Evolutionary conservation across 345 rosid genomes (phyloP).

Genomic region (Hibiscus trionum): DNA sequence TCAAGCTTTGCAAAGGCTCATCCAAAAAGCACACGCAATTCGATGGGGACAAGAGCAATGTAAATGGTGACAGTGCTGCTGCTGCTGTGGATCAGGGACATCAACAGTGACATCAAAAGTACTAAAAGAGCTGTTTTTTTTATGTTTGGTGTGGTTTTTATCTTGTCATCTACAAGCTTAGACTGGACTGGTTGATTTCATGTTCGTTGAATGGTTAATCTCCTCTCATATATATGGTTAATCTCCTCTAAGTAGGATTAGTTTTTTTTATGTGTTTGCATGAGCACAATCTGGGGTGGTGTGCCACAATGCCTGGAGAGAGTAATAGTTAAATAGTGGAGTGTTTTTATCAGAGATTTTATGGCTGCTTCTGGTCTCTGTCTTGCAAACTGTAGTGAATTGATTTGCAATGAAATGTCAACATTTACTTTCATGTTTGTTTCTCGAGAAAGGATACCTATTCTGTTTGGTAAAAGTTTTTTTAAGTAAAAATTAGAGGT

Average conservation of each 20-base stretch:
- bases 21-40: slow-evolving; percentile 1
- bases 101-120: slow-evolving; percentile 27
- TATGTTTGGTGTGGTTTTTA: background rate
- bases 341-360: background rate
- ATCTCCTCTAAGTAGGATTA: background rate
- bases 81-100: background rate
- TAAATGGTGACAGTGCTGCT: background rate
- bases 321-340: background rate
- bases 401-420: background rate
- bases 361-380: background rate
- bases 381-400: background rate
- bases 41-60: background rate
- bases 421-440: background rate
- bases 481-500: no score
- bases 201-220: background rate
- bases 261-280: background rate
- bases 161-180: background rate
- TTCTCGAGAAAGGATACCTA: background rate
- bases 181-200: background rate
- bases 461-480: no score
- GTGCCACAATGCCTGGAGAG: background rate
- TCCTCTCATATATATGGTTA: background rate
- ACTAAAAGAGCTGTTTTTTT: background rate
- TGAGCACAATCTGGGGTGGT: slow-evolving; percentile 4
- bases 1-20: slow-evolving; percentile 9